phyloP scores from a whole-genome alignment of 352 stramenopile species.

The Phytophthora pini region DNA sequence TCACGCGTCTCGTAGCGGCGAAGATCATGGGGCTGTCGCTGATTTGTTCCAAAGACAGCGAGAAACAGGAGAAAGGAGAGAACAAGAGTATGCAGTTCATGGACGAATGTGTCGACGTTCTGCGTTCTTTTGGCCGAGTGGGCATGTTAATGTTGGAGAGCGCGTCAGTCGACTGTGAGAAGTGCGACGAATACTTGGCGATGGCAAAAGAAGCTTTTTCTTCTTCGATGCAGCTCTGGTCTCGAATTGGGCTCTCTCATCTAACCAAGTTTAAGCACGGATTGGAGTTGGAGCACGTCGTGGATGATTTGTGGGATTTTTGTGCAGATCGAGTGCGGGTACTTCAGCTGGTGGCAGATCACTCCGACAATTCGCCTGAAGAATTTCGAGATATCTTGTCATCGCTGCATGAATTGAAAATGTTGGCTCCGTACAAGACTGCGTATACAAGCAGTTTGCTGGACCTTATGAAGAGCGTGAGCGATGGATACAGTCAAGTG shows the following conservation, averaged over 20 bases:
- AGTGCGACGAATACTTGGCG: slow-evolving; percentile 63
- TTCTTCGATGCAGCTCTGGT: slow-evolving; percentile 60
- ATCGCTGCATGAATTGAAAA: slow-evolving; percentile 74
- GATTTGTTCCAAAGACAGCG: slow-evolving; percentile 34
- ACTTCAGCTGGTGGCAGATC: slow-evolving; percentile 40
- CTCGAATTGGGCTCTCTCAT: slow-evolving; percentile 64
- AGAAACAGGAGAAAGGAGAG: background rate
- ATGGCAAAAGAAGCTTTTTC: slow-evolving; percentile 63
- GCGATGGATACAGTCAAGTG: slow-evolving; percentile 51
- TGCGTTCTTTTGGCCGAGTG: slow-evolving; percentile 76
- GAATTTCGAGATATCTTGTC: slow-evolving; percentile 48
- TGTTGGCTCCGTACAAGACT: slow-evolving; percentile 70
- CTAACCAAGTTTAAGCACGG: slow-evolving; percentile 71
- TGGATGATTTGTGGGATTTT: slow-evolving; percentile 86
- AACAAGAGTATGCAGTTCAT: slow-evolving; percentile 43
- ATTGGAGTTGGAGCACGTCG: slow-evolving; percentile 72
- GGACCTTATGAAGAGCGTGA: slow-evolving; percentile 54
- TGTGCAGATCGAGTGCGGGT: slow-evolving; percentile 69
- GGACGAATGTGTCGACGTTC: slow-evolving; percentile 73
- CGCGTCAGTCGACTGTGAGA: slow-evolving; percentile 49
- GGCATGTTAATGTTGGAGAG: slow-evolving; percentile 68
- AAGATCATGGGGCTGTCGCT: slow-evolving; percentile 72
- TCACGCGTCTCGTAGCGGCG: slow-evolving; percentile 61
- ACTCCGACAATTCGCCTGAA: slow-evolving; percentile 5
- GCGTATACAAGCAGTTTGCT: slow-evolving; percentile 51